Percentiles rank a stretch among this genome's conserved stretches.
Evolutionary conservation across 345 rosid genomes (phyloP).

Genomic region (Eucalyptus lansdowneana): DNA sequence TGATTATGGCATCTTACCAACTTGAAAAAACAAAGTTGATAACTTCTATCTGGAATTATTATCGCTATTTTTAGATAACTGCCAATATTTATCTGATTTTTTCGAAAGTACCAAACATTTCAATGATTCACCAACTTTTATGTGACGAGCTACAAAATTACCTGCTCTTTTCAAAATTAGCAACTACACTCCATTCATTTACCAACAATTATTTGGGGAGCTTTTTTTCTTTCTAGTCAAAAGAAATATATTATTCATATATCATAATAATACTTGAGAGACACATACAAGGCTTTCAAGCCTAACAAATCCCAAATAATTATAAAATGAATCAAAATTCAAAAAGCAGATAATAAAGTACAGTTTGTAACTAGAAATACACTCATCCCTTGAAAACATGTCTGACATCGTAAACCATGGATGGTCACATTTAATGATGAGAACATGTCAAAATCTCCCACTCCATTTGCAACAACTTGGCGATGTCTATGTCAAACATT

Average conservation of each 20-base stretch:
- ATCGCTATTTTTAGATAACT: neutral
- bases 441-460: too few relatives aligned
- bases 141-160: neutral
- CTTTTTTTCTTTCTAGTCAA: neutral
- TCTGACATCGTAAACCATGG: too few relatives aligned
- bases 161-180: neutral
- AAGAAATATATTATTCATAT: too few relatives aligned
- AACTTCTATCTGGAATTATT: neutral
- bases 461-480: too few relatives aligned
- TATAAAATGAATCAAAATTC: fast-evolving
- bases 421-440: too few relatives aligned
- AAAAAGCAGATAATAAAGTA: too few relatives aligned
- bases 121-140: neutral
- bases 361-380: too few relatives aligned
- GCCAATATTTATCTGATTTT: neutral
- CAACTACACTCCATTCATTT: neutral
- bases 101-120: neutral
- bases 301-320: too few relatives aligned
- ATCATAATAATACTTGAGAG: too few relatives aligned
- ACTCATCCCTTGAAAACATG: too few relatives aligned
- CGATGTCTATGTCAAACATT: too few relatives aligned
- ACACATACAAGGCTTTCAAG: too few relatives aligned
- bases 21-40: neutral
- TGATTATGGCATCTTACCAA: neutral
- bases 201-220: neutral